Evolutionary conservation across 192 early-diverging fungal genomes (phyloP).

Genomic region (Backusella liffmaniae): DNA sequence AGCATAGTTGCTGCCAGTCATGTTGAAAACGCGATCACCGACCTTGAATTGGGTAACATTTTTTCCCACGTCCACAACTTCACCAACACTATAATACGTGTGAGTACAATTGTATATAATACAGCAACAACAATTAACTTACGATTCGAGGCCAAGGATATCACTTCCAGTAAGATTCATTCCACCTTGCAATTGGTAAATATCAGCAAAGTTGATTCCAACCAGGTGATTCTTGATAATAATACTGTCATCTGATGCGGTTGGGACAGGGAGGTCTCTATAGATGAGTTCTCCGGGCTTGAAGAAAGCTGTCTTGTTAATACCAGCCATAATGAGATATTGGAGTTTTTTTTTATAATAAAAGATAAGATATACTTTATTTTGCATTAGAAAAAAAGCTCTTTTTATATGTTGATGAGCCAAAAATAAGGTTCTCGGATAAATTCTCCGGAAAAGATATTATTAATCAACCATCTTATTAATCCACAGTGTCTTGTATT

Average conservation of each 20-base stretch:
- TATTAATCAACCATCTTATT: too few species aligned
- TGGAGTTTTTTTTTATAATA: too few species aligned
- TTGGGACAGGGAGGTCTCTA: constrained; percentile 3
- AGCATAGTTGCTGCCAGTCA: not conserved
- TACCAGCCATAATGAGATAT: constrained; percentile 1
- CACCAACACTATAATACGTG: not conserved
- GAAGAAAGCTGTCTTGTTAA: not conserved
- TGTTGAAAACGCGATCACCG: not conserved
- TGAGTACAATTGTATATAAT: not conserved
- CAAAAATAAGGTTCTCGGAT: too few species aligned
- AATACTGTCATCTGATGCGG: constrained; percentile 1
- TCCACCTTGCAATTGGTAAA: not conserved
- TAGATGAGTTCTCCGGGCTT: constrained; percentile 6
- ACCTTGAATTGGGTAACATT: not conserved
- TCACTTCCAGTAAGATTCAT: not conserved
- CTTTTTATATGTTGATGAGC: not conserved
- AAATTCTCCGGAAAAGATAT: too few species aligned
- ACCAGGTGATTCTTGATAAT: constrained; percentile 14
- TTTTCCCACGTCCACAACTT: not conserved
- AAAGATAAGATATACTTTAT: not conserved
- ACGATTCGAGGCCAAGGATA: not conserved
- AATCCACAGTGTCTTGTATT: not conserved
- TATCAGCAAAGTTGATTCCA: not conserved
- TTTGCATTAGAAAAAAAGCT: not conserved
- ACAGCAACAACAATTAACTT: not conserved